Percentiles rank a stretch among this genome's conserved stretches.
These are phyloP conservation scores for Nitzschia sp. DNA, from an alignment of 108 stramenopile genomes.

Conservation along the genomic window DNA sequence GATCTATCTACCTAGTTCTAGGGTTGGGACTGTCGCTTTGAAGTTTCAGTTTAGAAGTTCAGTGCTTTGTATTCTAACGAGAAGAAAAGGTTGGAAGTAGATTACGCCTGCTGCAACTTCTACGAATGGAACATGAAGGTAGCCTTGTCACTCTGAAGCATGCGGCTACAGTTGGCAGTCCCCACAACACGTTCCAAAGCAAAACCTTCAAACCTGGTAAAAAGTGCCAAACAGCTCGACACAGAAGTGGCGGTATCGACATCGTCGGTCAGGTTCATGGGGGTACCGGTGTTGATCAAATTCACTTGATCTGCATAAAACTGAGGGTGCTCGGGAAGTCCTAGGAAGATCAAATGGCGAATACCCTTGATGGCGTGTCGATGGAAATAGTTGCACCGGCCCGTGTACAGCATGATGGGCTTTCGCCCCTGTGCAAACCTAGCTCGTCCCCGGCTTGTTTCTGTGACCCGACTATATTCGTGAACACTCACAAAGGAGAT, in stretches of 20 bases:
- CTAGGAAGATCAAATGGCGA: slow-evolving; percentile 87
- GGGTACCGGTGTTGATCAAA: slow-evolving; percentile 42
- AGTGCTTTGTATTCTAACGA: no score
- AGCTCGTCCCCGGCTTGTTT: slow-evolving; percentile 85
- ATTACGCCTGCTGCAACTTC: no score
- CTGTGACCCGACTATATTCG: slow-evolving; percentile 87
- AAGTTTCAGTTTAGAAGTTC: no score
- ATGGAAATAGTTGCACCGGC: slow-evolving; percentile 91
- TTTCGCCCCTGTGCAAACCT: slow-evolving; percentile 92
- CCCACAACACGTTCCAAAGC: slow-evolving; percentile 93
- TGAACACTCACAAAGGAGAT: slow-evolving; percentile 76
- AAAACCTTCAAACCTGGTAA: slow-evolving; percentile 89
- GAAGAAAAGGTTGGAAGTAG: no score
- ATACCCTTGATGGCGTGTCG: slow-evolving; percentile 91
- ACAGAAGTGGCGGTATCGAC: slow-evolving; percentile 18
- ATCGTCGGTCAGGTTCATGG: slow-evolving; percentile 25
- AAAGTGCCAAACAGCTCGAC: slow-evolving; percentile 73
- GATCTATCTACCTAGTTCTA: no score
- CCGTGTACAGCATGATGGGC: slow-evolving; percentile 93
- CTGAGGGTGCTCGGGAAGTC: slow-evolving; percentile 90
- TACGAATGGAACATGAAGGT: slow-evolving; percentile 70
- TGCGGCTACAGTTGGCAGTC: slow-evolving; percentile 58
- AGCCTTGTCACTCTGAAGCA: slow-evolving; percentile 71
- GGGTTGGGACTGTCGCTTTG: no score
- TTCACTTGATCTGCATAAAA: slow-evolving; percentile 91